Conservation (phyloP, 352 stramenopile genomes). For the Phytopythium oedochilum region DNA sequence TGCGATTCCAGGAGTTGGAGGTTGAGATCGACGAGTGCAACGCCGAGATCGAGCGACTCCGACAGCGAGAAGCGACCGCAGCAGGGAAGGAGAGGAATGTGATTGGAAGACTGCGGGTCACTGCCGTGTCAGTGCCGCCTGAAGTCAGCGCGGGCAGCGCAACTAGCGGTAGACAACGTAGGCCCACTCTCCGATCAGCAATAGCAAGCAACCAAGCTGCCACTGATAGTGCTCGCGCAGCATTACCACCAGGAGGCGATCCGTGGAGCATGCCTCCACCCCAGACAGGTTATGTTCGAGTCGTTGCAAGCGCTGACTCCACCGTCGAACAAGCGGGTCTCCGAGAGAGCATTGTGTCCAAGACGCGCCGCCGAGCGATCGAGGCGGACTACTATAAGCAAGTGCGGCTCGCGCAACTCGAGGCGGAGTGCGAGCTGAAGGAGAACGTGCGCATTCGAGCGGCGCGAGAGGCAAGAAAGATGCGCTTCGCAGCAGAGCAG, state of each 20-base stretch:
- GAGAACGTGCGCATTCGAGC: constrained; percentile 67
- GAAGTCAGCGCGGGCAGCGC: not conserved
- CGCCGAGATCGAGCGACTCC: constrained; percentile 45
- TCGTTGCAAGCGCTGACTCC: too few relatives aligned
- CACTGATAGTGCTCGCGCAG: not conserved
- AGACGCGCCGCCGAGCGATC: constrained; percentile 40
- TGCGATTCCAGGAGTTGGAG: constrained; percentile 61
- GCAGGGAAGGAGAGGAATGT: constrained; percentile 5
- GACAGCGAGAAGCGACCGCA: constrained; percentile 14
- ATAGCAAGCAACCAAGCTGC: not conserved
- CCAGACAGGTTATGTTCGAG: not conserved
- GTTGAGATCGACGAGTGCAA: constrained; percentile 58
- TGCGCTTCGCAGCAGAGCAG: constrained; percentile 12
- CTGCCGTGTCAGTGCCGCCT: constrained; percentile 3
- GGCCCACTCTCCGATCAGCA: not conserved
- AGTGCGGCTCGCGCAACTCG: constrained; percentile 54
- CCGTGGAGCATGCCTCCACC: not conserved
- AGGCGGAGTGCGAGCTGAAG: constrained; percentile 69
- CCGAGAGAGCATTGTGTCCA: constrained; percentile 51
- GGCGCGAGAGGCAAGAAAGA: constrained; percentile 28
- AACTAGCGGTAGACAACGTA: not conserved
- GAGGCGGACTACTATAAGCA: constrained; percentile 70
- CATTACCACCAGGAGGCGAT: not conserved
- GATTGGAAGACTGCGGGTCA: constrained; percentile 46
- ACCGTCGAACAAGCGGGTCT: not conserved